phyloP scores from a whole-genome alignment of 1,284 basidiomycete genomes.

The Naganishia sp. region DNA sequence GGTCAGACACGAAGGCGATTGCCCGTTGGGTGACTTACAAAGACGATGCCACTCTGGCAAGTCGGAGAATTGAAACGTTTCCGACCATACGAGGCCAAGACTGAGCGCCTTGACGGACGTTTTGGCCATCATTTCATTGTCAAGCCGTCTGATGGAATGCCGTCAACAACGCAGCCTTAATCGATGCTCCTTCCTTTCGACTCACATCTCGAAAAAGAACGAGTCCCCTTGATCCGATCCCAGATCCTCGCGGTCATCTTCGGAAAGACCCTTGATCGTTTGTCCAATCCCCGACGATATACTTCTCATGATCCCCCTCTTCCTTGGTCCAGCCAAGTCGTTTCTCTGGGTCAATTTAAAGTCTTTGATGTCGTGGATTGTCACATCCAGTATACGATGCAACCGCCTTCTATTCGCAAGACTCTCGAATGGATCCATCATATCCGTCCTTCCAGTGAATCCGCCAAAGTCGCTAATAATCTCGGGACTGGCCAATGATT shows the following conservation, averaged over 20 bases:
- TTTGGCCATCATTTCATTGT: constrained; percentile 6
- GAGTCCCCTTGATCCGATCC: constrained; percentile 6
- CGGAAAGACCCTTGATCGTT: constrained; percentile 24
- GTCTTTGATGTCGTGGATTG: constrained; percentile 22
- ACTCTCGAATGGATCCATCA: constrained; percentile 1
- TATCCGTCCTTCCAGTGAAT: not conserved
- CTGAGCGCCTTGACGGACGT: not conserved
- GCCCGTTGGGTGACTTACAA: not conserved
- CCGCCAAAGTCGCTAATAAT: constrained; percentile 11
- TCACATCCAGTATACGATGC: constrained; percentile 18
- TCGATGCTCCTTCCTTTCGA: not conserved
- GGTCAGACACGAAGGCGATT: not conserved
- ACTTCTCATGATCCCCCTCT: constrained; percentile 26
- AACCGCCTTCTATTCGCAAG: constrained; percentile 2
- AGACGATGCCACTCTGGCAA: constrained; percentile 23
- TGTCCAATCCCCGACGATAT: constrained; percentile 29
- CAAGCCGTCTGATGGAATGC: constrained; percentile 3
- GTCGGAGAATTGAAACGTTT: constrained; percentile 18
- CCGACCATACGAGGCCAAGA: constrained; percentile 17
- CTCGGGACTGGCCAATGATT: constrained; percentile 16
- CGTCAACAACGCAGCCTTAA: not conserved
- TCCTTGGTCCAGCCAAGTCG: constrained; percentile 6
- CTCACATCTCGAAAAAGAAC: constrained; percentile 27
- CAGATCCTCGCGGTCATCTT: constrained; percentile 25
- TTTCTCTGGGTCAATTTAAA: constrained; percentile 4